Base-by-base conservation (phyloP, 2,329 filamentous ascomycete species). In the Xylariaceae sp. region DNA sequence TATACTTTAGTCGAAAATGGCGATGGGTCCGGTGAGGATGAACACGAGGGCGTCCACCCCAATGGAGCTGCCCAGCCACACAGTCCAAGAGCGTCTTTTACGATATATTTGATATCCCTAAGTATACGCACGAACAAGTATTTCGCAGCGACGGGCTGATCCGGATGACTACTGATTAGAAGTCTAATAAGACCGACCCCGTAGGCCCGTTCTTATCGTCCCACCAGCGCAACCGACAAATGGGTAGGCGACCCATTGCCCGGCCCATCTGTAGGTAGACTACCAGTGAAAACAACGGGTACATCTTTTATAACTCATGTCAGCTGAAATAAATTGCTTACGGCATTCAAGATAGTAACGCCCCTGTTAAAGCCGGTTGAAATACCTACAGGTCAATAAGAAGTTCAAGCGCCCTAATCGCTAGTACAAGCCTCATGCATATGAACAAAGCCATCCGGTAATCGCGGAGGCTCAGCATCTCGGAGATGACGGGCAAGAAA, bases 401-500 rank as follows among this genome's bases (percentile, higher is more conserved):
- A n/a, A n/a, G n/a, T n/a, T n/a, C n/a, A n/a, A n/a, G n/a, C n/a
- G n/a, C n/a, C n/a, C n/a, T n/a, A 0, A 74, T 73, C 5, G 44
- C 44, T 4, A 74, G 76, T 4, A 81, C 77, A 41, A 83, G 62
- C 14, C 62, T 67, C 78, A 82, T 81, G 61, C 76, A 80, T 12
- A 74, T 62, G 55, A 74, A 82, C 0, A 84, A 67, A 0, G 81
- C 74, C 60, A 82, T 83, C 48, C 71, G 72, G 61, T 77, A 85
- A 53, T 83, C 77, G 17, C 67, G 68, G 0, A 81, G 80, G 22
- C 72, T 69, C 34, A 67, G 69, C 80, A 85, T 85, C 64, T 85
- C 82, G 0, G 75, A 77, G 42, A 85, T 84, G 47, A 85, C 77
- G 4, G 80, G 79, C 2, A 85, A 64, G 56, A 83, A 85, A 2